Percentiles rank a stretch among this genome's conserved stretches.
phyloP scores from a whole-genome alignment of 805 yeast species.

The Kluyveromyces siamensis region DNA sequence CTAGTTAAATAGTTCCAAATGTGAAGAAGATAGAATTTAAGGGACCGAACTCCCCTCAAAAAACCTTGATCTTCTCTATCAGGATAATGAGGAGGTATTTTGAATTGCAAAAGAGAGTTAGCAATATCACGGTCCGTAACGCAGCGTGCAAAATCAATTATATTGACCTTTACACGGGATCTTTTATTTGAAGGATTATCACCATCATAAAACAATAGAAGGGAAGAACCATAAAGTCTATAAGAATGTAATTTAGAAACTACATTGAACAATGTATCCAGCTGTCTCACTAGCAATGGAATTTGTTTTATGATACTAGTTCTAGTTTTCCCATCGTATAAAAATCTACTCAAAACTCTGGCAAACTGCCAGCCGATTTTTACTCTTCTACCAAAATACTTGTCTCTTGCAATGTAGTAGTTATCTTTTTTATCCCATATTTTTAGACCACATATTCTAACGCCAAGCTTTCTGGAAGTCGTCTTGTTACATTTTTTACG shows the following conservation, averaged over 20 bases:
- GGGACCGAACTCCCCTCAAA: slow-evolving; percentile 68
- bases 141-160: slow-evolving; percentile 95
- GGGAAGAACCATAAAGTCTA: slow-evolving; percentile 84
- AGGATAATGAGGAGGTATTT: slow-evolving; percentile 66
- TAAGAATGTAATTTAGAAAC: slow-evolving; percentile 58
- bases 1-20: slow-evolving; percentile 52
- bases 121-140: slow-evolving; percentile 52
- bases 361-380: slow-evolving; percentile 67
- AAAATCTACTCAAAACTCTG: slow-evolving; percentile 61
- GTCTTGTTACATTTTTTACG: slow-evolving; percentile 71
- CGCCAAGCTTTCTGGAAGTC: slow-evolving; percentile 77
- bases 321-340: slow-evolving; percentile 61
- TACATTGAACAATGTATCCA: slow-evolving; percentile 49
- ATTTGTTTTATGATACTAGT: slow-evolving; percentile 57
- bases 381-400: slow-evolving; percentile 82
- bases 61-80: slow-evolving; percentile 71
- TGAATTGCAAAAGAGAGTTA: slow-evolving; percentile 31
- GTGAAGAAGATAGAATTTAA: slow-evolving; percentile 53
- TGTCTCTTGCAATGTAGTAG: slow-evolving; percentile 64
- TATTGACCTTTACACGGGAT: slow-evolving; percentile 41
- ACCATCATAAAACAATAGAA: slow-evolving; percentile 86
- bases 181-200: slow-evolving; percentile 14
- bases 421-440: slow-evolving; percentile 47
- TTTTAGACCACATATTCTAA: slow-evolving; percentile 91
- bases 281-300: slow-evolving; percentile 51